Conservation (phyloP, 2,329 filamentous ascomycete species). For the Scedosporium dehoogii region DNA sequence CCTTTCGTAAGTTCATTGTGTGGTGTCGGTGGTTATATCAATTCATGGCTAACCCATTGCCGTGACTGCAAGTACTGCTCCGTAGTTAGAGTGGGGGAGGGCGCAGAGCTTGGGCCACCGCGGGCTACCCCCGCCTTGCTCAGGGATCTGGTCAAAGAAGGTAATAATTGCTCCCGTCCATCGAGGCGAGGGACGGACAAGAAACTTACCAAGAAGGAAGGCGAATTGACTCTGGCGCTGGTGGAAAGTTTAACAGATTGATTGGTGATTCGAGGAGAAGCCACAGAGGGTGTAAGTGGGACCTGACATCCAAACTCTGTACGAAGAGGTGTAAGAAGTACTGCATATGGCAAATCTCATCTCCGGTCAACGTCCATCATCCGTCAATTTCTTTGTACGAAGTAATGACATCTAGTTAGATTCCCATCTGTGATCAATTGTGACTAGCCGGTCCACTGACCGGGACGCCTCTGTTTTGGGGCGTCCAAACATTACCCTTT, state of each 20-base stretch:
- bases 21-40: too few relatives aligned
- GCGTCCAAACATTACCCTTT: neutral
- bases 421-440: neutral
- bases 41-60: too few relatives aligned
- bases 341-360: neutral
- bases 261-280: neutral
- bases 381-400: neutral
- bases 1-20: too few relatives aligned
- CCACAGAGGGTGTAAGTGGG: neutral
- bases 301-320: neutral
- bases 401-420: neutral
- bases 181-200: neutral
- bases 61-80: too few relatives aligned
- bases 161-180: neutral
- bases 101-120: too few relatives aligned
- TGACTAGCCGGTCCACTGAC: neutral
- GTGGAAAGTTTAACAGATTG: neutral
- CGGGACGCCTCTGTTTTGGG: neutral
- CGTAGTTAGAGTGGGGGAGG: too few relatives aligned
- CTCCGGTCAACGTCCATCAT: neutral
- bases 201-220: neutral
- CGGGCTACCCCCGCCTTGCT: too few relatives aligned
- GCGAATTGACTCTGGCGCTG: neutral
- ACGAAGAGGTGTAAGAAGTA: too few relatives aligned
- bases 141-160: too few relatives aligned